A percentile compares a stretch with the other conserved stretches of the same genome.
These are phyloP conservation scores for Salix suchowensis DNA, from an alignment of 345 rosid species.

Conservation along the genomic window DNA sequence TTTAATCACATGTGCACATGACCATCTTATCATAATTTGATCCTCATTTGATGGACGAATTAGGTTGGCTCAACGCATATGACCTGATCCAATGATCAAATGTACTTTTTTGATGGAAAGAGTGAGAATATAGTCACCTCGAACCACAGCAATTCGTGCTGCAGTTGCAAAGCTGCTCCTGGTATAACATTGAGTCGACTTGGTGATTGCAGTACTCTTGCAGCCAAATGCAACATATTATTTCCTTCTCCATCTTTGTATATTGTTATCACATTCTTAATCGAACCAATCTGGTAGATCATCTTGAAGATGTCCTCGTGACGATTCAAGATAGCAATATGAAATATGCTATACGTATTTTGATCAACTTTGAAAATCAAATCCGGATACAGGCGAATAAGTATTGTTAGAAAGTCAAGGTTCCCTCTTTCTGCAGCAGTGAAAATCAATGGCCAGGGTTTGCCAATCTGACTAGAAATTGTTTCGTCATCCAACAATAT, in stretches of 20 bases:
- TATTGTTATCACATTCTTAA: slow-evolving; percentile 24
- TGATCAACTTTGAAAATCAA: not conserved
- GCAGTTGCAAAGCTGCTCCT: slow-evolving; percentile 46
- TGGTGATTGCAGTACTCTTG: slow-evolving; percentile 19
- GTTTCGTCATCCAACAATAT: slow-evolving; percentile 24
- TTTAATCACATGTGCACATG: too few species aligned
- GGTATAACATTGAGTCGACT: slow-evolving; percentile 29
- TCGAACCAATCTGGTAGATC: slow-evolving; percentile 26
- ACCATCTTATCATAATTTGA: not conserved
- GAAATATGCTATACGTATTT: slow-evolving; percentile 16
- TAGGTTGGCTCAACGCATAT: not conserved
- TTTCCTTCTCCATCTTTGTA: slow-evolving; percentile 24
- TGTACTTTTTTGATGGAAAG: not conserved
- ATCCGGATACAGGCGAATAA: not conserved
- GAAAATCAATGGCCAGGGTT: slow-evolving; percentile 24
- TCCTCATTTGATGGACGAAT: not conserved
- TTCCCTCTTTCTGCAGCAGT: slow-evolving; percentile 18
- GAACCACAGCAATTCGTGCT: slow-evolving; percentile 38
- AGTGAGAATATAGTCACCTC: slow-evolving; percentile 24
- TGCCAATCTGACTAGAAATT: slow-evolving; percentile 16
- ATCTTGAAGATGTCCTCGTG: slow-evolving; percentile 28
- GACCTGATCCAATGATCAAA: not conserved
- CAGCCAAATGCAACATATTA: slow-evolving; percentile 37
- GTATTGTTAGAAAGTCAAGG: not conserved
- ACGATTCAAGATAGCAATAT: slow-evolving; percentile 31